These are phyloP conservation scores for Thielaviopsis cerberus DNA, from an alignment of 2,329 filamentous ascomycete species.

Conservation along the genomic window DNA sequence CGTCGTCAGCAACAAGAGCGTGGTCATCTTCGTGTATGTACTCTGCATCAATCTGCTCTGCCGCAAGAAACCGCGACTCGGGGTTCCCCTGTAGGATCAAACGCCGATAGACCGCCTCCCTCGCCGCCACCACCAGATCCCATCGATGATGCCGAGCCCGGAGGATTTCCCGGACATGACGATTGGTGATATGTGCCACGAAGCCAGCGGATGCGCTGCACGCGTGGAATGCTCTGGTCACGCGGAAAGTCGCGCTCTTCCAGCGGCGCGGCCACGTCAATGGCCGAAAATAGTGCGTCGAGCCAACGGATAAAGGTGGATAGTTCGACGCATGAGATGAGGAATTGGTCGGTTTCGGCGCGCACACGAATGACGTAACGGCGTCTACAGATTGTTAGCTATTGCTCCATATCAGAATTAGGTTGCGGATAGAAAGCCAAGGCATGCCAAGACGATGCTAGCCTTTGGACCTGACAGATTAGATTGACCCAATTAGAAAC, in stretches of 20 bases:
- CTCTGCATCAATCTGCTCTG: neutral
- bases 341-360: slow-evolving; percentile 54
- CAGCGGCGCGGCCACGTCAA: slow-evolving; percentile 50
- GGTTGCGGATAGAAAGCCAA: neutral
- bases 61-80: neutral
- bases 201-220: slow-evolving; percentile 33
- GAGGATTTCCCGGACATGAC: slow-evolving; percentile 16
- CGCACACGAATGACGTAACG: slow-evolving; percentile 53
- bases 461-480: neutral
- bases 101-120: neutral
- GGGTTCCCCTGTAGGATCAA: neutral
- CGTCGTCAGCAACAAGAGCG: slow-evolving; percentile 5
- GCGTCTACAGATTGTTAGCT: slow-evolving; percentile 22
- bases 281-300: slow-evolving; percentile 50
- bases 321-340: slow-evolving; percentile 47
- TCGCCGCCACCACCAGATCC: neutral
- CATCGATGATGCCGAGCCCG: slow-evolving; percentile 11
- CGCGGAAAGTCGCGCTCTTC: slow-evolving; percentile 49
- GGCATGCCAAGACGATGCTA: too few relatives aligned
- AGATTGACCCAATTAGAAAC: too few relatives aligned
- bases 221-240: slow-evolving; percentile 42
- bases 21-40: slow-evolving; percentile 13
- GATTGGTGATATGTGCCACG: slow-evolving; percentile 20
- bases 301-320: slow-evolving; percentile 51
- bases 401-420: too few relatives aligned